These are phyloP conservation scores for Penicillium thymicola DNA, from an alignment of 2,329 filamentous ascomycete genomes.

Conservation along the genomic window DNA sequence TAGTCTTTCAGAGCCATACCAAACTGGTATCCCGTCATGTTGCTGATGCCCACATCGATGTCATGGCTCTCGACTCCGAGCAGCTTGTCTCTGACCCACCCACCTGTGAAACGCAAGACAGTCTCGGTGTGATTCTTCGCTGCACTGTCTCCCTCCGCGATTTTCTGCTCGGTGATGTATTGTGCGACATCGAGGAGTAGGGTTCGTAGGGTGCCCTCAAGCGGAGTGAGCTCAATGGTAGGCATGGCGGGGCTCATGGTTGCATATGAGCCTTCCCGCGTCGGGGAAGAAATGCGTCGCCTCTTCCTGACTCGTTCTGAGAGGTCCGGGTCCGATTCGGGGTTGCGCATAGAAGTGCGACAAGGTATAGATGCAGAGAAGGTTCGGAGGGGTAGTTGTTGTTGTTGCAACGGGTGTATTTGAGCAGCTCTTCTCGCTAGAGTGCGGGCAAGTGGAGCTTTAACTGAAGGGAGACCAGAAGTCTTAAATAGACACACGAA, in stretches of 20 bases:
- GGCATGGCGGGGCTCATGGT: slow-evolving; percentile 29
- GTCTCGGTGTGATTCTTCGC: slow-evolving; percentile 24
- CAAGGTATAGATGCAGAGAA: slow-evolving; percentile 4
- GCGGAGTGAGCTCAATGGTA: slow-evolving; percentile 60
- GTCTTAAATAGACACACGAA: slow-evolving; percentile 16
- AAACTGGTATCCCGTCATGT: slow-evolving; percentile 50
- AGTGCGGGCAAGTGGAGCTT: slow-evolving; percentile 16
- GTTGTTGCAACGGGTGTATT: slow-evolving; percentile 10
- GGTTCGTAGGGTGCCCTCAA: slow-evolving; percentile 69
- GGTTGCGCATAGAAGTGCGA: slow-evolving; percentile 29
- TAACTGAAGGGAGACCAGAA: slow-evolving; percentile 11
- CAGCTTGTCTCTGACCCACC: slow-evolving; percentile 52
- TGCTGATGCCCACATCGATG: slow-evolving; percentile 50
- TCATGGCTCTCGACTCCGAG: slow-evolving; percentile 47
- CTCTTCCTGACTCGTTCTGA: slow-evolving; percentile 31
- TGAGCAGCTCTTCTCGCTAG: slow-evolving; percentile 9
- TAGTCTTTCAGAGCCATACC: slow-evolving; percentile 45
- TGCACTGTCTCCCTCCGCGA: slow-evolving; percentile 41
- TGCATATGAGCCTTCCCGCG: slow-evolving; percentile 21
- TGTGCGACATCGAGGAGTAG: slow-evolving; percentile 79
- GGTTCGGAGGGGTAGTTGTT: slow-evolving; percentile 11
- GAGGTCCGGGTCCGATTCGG: slow-evolving; percentile 15
- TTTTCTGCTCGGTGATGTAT: slow-evolving; percentile 50
- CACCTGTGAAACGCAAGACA: slow-evolving; percentile 48
- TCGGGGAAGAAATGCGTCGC: slow-evolving; percentile 29